Base-by-base conservation (phyloP, 179 eudicot genomes). In the Nepenthes alata region DNA sequence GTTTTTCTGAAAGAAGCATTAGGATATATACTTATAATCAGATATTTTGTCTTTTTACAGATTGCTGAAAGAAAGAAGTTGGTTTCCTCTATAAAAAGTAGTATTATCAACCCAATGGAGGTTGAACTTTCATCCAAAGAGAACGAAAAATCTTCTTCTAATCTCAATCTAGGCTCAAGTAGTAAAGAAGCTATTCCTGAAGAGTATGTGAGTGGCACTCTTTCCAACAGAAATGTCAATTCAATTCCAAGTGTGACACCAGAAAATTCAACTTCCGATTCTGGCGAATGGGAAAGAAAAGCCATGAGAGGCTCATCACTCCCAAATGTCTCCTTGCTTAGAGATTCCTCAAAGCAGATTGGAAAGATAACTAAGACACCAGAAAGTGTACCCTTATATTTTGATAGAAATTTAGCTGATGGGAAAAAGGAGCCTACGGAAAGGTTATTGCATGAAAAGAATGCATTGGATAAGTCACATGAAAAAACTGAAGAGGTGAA, bases 1-100 rank as follows among this genome's bases (percentile, higher is more conserved):
- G 35, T 5, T 14, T 53, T 14, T 35, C 10, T 0, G 38, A 3
- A 5, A 15, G 4, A 7, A 6, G 12, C 10, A 13, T 16, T 16
- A 6, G 13, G 6, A 39, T 6, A 12, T 6, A 6, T 63, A 34
- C 58, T 14, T 37, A 57, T 54, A 41, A 11, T 53, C 12, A 8
- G 10, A 44, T 47, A 58, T 45, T 35, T 15, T 52, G n/a, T 16
- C 10, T 35, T 11, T 54, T 50, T 77, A 66, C 89, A 94, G 99
- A 87, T 90, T 70, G 85, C 91, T 48, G 95, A 94, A 74, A 85
- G 94, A 67, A 94, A 72, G 80, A 84, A 72, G 67, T 48, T 83
- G 63, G 89, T 87, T 52, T 80, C 94, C 15, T 77, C 97, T 10
- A 82, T 90, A 53, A 85, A 75, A 73, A 75, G 63, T 67, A 78